Evolutionary conservation across 1,284 basidiomycete genomes (phyloP), one percentile per base, ranked within the genome.

Genomic region (Leccinum subspadiceum): DNA sequence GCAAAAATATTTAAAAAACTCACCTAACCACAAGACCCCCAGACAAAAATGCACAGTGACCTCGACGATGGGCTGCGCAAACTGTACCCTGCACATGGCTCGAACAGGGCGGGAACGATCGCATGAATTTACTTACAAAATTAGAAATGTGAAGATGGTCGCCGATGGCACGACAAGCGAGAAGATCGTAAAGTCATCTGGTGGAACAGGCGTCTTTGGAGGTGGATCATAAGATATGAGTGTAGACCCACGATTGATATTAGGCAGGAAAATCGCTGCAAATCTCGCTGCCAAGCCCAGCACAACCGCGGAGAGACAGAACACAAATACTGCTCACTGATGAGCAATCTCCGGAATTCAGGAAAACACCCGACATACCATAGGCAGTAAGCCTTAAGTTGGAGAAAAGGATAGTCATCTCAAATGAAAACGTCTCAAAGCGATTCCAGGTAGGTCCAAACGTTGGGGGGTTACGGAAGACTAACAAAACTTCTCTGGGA

Each of bases 181-280:
- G 70, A 87, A 90, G 49, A 89, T 85, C 10, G 81, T 83, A 65
- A 87, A 90, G 66, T 87, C 86, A 68, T 76, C 89, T 91, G 64
- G 29, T 57, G 35, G 52, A 10, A 35, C 29, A 50, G 29, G 35
- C 12, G 50, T 56, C 62, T 48, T 51, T 48, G 10, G 56, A 33
- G 17, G 50, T n/a, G 3, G 44, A 22, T 24, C 46, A 46, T 57
- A 49, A 20, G 13, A 39, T 41, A 54, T 44, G 54, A 56, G 29
- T 54, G 35, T 52, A 49, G 5, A 77, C 83, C 58, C 67, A 90
- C 89, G 78, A 69, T 86, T 84, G 26, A 86, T 70, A 56, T 79
- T 73, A 1, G 87, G 87, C 41, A 90, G 75, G 72, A 91, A 92
- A 46, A 86, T 70, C 58, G 64, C 79, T 1, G 84, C 87, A 66